Conservation (phyloP, 192 early-diverging fungal species). For the Rhizophagus sp. region DNA sequence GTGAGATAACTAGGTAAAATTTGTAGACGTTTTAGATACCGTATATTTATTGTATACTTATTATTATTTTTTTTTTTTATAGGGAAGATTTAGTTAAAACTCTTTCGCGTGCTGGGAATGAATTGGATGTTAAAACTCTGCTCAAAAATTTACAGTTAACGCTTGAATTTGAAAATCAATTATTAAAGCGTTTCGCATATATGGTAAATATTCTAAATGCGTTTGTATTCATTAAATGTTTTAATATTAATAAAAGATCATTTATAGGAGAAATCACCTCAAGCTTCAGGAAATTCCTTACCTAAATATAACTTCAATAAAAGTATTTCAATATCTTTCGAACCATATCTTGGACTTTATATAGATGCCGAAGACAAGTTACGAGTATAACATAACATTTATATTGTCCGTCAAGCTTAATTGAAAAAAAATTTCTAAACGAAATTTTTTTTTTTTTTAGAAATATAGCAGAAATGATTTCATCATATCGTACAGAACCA, state of each 20-base stretch:
- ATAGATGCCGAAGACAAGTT: slow-evolving; percentile 82
- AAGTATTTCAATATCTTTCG: slow-evolving; percentile 80
- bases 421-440: background rate
- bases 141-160: slow-evolving; percentile 79
- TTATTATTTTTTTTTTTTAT: too few relatives aligned
- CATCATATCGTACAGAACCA: slow-evolving; percentile 47
- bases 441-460: background rate
- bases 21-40: background rate
- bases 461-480: slow-evolving; percentile 27
- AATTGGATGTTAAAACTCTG: slow-evolving; percentile 71
- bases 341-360: slow-evolving; percentile 87
- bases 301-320: slow-evolving; percentile 64
- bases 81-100: slow-evolving; percentile 70
- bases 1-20: slow-evolving; percentile 77
- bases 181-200: slow-evolving; percentile 69
- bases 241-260: background rate
- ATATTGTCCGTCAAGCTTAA: background rate
- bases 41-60: background rate
- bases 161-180: slow-evolving; percentile 87
- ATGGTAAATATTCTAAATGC: slow-evolving; percentile 35
- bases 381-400: slow-evolving; percentile 27
- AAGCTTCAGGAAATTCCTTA: background rate
- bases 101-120: slow-evolving; percentile 53
- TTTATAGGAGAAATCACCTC: background rate
- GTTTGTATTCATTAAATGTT: background rate